Evolutionary conservation across 2,329 filamentous ascomycete genomes (phyloP).

Genomic region (Thelonectria discophora): DNA sequence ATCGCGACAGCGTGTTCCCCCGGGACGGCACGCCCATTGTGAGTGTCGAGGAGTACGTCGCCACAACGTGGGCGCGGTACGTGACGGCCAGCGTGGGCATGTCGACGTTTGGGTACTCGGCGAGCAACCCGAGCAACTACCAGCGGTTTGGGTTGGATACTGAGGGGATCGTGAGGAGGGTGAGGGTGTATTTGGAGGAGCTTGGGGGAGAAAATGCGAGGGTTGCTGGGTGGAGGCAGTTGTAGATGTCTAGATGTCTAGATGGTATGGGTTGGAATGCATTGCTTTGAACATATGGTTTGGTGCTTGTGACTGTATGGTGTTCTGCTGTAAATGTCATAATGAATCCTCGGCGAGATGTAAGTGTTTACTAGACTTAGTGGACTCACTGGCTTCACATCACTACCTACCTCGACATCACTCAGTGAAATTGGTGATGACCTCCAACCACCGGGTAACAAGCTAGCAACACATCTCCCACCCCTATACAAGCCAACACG

Average conservation of each 20-base stretch:
- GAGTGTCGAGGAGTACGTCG: conserved; percentile 58
- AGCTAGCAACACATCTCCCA: too few species aligned
- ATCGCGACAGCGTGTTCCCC: conserved; percentile 39
- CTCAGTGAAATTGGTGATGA: too few species aligned
- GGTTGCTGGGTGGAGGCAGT: conserved; percentile 34
- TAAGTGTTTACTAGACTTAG: too few species aligned
- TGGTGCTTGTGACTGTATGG: too few species aligned
- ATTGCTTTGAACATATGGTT: too few species aligned
- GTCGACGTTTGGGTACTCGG: conserved; percentile 56
- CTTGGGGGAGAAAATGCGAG: conserved; percentile 36
- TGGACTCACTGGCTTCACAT: too few species aligned
- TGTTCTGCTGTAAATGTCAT: too few species aligned
- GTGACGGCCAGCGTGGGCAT: conserved; percentile 52
- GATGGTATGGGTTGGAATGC: too few species aligned
- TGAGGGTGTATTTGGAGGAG: conserved; percentile 32
- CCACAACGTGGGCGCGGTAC: conserved; percentile 59
- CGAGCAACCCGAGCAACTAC: conserved; percentile 57
- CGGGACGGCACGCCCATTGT: conserved; percentile 45
- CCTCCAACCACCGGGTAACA: too few species aligned
- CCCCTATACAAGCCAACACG: too few species aligned
- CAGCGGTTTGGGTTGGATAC: conserved; percentile 57
- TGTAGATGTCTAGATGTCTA: conserved; percentile 11
- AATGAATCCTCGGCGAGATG: too few species aligned
- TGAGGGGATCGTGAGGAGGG: conserved; percentile 48
- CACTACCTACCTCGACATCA: too few species aligned